Conservation (phyloP, 352 stramenopile genomes). For the Aphanomyces stellatus region DNA sequence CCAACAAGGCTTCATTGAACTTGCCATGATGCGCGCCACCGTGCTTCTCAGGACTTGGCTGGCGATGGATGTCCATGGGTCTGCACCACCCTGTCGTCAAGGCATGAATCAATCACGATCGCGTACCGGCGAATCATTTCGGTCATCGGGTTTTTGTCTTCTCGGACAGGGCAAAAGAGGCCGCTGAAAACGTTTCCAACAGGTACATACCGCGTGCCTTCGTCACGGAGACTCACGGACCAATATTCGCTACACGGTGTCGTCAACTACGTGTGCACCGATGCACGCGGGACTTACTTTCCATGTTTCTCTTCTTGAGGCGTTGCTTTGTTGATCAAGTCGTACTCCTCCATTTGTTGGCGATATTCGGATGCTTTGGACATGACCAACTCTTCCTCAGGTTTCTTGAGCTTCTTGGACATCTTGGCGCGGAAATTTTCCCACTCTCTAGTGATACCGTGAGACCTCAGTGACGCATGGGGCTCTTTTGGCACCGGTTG, state of each 20-base stretch:
- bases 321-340: slow-evolving; percentile 79
- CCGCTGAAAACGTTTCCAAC: slow-evolving; percentile 92
- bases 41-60: neutral
- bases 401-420: slow-evolving; percentile 48
- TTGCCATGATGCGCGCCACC: neutral
- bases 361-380: slow-evolving; percentile 71
- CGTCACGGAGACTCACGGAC: slow-evolving; percentile 81
- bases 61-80: slow-evolving; percentile 43
- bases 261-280: too few species aligned
- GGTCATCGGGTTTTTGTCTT: slow-evolving; percentile 34
- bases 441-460: slow-evolving; percentile 51
- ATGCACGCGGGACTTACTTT: slow-evolving; percentile 18
- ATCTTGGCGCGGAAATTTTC: slow-evolving; percentile 55
- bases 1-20: slow-evolving; percentile 32
- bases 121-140: slow-evolving; percentile 15
- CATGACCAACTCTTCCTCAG: slow-evolving; percentile 78
- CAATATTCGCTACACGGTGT: slow-evolving; percentile 72
- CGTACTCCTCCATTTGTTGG: slow-evolving; percentile 85
- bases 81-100: slow-evolving; percentile 29
- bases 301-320: slow-evolving; percentile 83
- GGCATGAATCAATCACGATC: neutral
- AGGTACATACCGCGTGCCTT: slow-evolving; percentile 78
- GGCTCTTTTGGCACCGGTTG: slow-evolving; percentile 24
- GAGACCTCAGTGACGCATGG: neutral
- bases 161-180: slow-evolving; percentile 80